These are phyloP conservation scores for Pharus latifolius DNA, from an alignment of 176 grass and related monocot genomes.

Conservation along the genomic window DNA sequence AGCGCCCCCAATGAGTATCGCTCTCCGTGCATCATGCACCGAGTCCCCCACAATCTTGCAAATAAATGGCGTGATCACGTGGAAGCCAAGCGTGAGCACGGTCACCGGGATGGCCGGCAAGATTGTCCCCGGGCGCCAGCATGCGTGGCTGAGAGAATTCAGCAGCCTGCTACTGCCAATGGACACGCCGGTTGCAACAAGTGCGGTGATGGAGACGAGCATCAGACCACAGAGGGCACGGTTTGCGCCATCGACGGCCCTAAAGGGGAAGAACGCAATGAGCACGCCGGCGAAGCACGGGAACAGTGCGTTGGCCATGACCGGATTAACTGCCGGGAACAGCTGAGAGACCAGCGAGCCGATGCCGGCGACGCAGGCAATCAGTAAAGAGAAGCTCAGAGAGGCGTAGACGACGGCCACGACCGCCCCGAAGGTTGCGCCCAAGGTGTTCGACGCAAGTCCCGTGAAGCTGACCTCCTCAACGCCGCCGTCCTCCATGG, in stretches of 20 bases:
- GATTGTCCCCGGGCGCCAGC: constrained; percentile 40
- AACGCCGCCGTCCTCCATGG: constrained; percentile 37
- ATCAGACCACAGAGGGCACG: constrained; percentile 57
- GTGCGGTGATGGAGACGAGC: constrained; percentile 49
- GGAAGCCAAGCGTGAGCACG: constrained; percentile 69
- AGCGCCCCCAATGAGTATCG: constrained; percentile 59
- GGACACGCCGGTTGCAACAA: constrained; percentile 52
- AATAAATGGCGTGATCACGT: constrained; percentile 76
- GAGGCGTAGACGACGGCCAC: constrained; percentile 57
- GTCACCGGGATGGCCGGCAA: constrained; percentile 54
- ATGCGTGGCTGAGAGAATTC: constrained; percentile 31
- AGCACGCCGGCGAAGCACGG: constrained; percentile 47
- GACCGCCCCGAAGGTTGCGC: constrained; percentile 19
- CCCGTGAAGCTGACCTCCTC: constrained; percentile 82
- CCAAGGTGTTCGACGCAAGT: constrained; percentile 62
- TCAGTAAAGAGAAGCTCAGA: constrained; percentile 67
- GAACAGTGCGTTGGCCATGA: constrained; percentile 42
- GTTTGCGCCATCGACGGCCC: constrained; percentile 56
- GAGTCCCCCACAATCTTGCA: constrained; percentile 82
- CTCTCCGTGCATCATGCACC: constrained; percentile 49
- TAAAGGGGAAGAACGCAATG: constrained; percentile 70
- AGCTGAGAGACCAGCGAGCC: constrained; percentile 44
- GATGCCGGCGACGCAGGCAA: constrained; percentile 70
- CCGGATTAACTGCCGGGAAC: constrained; percentile 26
- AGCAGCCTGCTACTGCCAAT: constrained; percentile 51